Evolutionary conservation across 768 basidiomycete species (phyloP), one percentile per base, ranked within the genome.

Genomic region (Termitomyces sp.): DNA sequence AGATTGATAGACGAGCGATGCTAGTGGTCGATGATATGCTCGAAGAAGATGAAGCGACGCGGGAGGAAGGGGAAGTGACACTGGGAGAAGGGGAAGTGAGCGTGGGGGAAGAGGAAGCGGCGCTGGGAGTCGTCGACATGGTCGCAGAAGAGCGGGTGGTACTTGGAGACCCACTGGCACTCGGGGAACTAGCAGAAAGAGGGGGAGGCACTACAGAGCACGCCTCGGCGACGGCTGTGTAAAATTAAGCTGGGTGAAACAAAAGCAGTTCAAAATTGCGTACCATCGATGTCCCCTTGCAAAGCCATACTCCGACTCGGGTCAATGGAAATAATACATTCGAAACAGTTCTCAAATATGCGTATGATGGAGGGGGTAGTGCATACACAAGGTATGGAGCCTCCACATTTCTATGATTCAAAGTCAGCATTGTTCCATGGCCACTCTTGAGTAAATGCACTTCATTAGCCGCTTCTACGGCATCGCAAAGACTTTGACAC

Each of bases 341-440:
- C 67, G 30, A 75, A 63, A 50, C 75, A 76, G 5, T 40, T 54
- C 32, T 71, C 65, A 8, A 75, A 61, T 16, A 58, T 43, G 1
- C 35, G 49, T 24, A 67, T 67, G 49, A 67, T 6, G 5, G 30
- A 63, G 40, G 61, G n/a, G 5, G 58, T 33, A 2, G 66, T 67
- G 33, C 72, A 73, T 2, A 71, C 10, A 53, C 72, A 73, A 10
- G 52, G 36, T 14, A 3, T 1, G n/a, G 54, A 58, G 2, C 55
- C 62, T n/a, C n/a, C 51, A 52, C 72, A 73, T 22, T 53, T 59
- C 71, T 73, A 47, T 35, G 6, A 14, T 41, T 0, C 14, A 22
- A 24, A 14, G 43, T 38, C 14, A 35, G 46, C 16, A 11, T 20
- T 32, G 20, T 26, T 35, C 13, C 13, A 10, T 11, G 11, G 18